A percentile compares a stretch with the other conserved stretches of the same genome.
Evolutionary conservation across 2,329 filamentous ascomycete genomes (phyloP).

Genomic region (Aspergillus bombycis): DNA sequence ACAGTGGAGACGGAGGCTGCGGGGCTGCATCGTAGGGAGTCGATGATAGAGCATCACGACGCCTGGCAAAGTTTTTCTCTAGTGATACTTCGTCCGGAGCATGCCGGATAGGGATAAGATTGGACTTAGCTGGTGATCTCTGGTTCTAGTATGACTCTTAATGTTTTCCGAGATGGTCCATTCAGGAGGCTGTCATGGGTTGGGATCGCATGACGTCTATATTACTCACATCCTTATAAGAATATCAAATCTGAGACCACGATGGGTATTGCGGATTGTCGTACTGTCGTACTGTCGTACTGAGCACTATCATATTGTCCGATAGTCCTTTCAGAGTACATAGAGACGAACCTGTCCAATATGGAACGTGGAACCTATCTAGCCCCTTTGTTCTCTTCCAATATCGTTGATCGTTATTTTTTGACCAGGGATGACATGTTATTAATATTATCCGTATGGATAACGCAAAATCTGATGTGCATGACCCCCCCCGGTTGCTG

Average conservation of each 20-base stretch:
- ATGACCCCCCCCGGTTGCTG: constrained; percentile 22
- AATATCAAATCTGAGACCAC: neutral
- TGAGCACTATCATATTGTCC: neutral
- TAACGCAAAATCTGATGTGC: constrained; percentile 19
- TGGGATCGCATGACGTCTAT: neutral
- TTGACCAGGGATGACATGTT: constrained; percentile 8
- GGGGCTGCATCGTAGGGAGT: neutral
- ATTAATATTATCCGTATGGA: constrained; percentile 12
- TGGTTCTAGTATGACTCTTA: neutral
- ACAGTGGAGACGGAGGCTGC: constrained; percentile 4
- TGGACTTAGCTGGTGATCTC: neutral
- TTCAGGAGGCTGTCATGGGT: neutral
- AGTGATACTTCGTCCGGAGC: neutral
- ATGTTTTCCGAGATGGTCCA: neutral
- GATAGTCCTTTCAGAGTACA: neutral
- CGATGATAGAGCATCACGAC: neutral
- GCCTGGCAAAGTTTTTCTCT: neutral
- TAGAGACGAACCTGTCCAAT: neutral
- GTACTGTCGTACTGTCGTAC: neutral
- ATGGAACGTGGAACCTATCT: neutral
- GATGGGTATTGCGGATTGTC: neutral
- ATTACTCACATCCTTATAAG: neutral
- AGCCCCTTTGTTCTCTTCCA: neutral
- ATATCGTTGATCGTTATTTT: neutral
- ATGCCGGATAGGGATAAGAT: neutral